Evolutionary conservation across 495 filamentous ascomycete genomes (phyloP), one percentile per base, ranked within the genome.

Genomic region (Penicillium subrubescens): DNA sequence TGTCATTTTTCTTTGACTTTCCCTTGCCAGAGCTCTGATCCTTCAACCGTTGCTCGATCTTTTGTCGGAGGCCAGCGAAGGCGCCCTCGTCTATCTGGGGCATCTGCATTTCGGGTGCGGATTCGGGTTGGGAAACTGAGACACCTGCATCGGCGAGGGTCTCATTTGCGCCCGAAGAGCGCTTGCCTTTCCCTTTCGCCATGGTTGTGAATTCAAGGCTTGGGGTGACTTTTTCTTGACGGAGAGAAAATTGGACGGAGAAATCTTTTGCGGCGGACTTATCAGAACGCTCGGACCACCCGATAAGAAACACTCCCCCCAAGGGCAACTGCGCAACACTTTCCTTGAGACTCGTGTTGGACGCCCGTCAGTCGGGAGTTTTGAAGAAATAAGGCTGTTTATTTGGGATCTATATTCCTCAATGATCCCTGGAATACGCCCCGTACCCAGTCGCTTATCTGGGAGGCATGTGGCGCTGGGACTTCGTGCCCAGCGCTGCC

Each of bases 21-120:
- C 78, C 72, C 44, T 82, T 81, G 8, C 67, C 64, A 54, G 81
- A 78, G 62, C 75, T 84, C 72, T 77, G 72, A 55, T 74, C 73
- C 63, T 82, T 83, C 72, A 83, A 71, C 35, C 73, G 76, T 65
- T 81, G 75, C 71, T 91, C 87, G 69, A 91, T 89, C 73, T 86
- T 88, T 56, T 84, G 81, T 33, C 88, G 88, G 65, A 91, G 76
- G 59, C 84, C 82, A 34, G 84, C 83, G 64, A 92, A 82, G 15
- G 87, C 86, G 48, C 78, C 75, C 68, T 88, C 84, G 71, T 89
- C 84, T 37, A 90, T 81, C 55, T 78, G 72, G 31, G 84, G 82
- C 63, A 83, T 62, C 52, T 66, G 82, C 63, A 82, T 62, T 43
- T 66, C 71, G n/a, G 64, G 64, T 33, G 62, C 64, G 19, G 73